These are phyloP conservation scores for Plectranthus barbatus DNA, from an alignment of 257 asterid species.

Conservation along the genomic window DNA sequence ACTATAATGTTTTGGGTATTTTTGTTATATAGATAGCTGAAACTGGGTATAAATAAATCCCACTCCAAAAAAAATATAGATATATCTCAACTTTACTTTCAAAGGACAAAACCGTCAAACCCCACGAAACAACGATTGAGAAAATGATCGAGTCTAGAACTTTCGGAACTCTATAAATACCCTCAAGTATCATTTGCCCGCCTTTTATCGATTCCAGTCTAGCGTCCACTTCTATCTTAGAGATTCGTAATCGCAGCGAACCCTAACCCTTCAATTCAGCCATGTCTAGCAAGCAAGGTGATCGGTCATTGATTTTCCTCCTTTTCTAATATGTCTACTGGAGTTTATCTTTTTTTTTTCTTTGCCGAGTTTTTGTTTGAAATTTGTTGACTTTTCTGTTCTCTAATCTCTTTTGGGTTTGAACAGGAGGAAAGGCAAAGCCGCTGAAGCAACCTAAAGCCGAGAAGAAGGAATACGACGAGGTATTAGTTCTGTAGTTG, in stretches of 20 bases:
- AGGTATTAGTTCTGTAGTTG: slow-evolving; percentile 21
- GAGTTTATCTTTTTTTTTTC: neutral
- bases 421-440: slow-evolving; percentile 53
- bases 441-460: slow-evolving; percentile 51
- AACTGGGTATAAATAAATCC: too few species aligned
- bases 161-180: too few species aligned
- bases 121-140: too few species aligned
- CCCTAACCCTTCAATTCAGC: slow-evolving; percentile 20
- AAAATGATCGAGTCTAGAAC: too few species aligned
- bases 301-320: neutral
- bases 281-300: slow-evolving; percentile 41
- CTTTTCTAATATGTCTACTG: neutral
- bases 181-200: too few species aligned
- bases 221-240: too few species aligned
- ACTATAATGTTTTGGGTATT: too few species aligned
- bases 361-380: neutral
- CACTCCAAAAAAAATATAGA: too few species aligned
- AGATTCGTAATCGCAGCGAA: neutral
- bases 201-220: too few species aligned
- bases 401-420: neutral
- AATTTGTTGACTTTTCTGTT: neutral
- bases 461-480: slow-evolving; percentile 52
- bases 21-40: too few species aligned
- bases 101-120: too few species aligned
- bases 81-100: too few species aligned